These are phyloP conservation scores for Begonia loranthoides DNA, from an alignment of 306 rosid species.

Conservation along the genomic window DNA sequence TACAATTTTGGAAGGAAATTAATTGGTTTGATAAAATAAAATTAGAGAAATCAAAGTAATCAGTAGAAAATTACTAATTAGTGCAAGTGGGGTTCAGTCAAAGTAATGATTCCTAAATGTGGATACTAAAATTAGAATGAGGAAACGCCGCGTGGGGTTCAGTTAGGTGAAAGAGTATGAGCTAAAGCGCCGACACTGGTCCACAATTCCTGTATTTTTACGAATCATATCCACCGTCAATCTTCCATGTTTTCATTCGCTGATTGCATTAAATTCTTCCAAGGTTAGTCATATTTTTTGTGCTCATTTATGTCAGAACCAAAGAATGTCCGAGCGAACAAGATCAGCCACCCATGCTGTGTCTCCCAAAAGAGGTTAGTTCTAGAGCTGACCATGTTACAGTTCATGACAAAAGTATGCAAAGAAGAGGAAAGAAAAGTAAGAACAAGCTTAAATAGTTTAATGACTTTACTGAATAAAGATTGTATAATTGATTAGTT, in stretches of 20 bases:
- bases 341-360: not conserved
- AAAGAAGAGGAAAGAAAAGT: too few species aligned
- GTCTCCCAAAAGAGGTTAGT: not conserved
- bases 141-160: conserved; percentile 22
- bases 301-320: too few species aligned
- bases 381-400: not conserved
- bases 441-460: too few species aligned
- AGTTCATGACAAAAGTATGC: not conserved
- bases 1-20: not conserved
- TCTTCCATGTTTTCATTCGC: not conserved
- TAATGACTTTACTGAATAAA: not conserved
- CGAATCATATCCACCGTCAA: conserved; percentile 18
- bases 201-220: conserved; percentile 7
- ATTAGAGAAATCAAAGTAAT: not conserved
- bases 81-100: not conserved
- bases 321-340: too few species aligned
- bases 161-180: conserved; percentile 14
- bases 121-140: not conserved
- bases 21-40: too few species aligned
- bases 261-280: not conserved
- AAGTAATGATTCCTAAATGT: not conserved
- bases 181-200: conserved; percentile 16
- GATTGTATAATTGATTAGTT: too few species aligned
- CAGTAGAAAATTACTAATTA: not conserved
- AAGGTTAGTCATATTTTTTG: not conserved